Evolutionary conservation across 352 stramenopile genomes (phyloP).

Genomic region (Bremia lactucae): DNA sequence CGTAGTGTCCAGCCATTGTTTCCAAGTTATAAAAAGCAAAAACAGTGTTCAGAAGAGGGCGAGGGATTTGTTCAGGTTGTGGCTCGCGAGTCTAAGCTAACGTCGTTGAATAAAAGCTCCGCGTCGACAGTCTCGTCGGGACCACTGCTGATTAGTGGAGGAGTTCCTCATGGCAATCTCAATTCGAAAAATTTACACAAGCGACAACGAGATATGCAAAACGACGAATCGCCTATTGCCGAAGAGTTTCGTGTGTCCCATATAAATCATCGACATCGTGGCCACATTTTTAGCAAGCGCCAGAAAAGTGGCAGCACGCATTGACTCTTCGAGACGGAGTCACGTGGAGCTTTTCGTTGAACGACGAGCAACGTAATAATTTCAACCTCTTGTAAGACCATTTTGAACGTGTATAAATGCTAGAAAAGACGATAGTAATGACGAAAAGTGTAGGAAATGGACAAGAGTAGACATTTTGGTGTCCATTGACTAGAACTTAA

Average conservation of each 20-base stretch:
- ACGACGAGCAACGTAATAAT: conserved; percentile 22
- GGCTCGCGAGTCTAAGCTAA: conserved; percentile 27
- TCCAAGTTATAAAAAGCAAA: conserved; percentile 44
- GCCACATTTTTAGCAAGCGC: conserved; percentile 32
- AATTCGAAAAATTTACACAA: conserved; percentile 34
- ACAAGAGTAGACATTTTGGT: background rate
- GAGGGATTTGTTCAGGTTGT: conserved; percentile 30
- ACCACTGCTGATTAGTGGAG: conserved; percentile 5
- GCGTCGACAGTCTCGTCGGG: conserved; percentile 6
- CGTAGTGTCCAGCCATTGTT: conserved; percentile 27
- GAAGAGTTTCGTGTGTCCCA: conserved; percentile 26
- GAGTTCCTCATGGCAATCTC: conserved; percentile 7
- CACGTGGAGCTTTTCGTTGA: no score
- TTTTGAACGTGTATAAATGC: conserved; percentile 29
- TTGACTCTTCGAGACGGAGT: no score
- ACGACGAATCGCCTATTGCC: conserved; percentile 28
- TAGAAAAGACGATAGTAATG: conserved; percentile 17
- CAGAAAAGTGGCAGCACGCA: conserved; percentile 26
- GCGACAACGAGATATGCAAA: conserved; percentile 27
- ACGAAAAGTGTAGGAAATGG: conserved; percentile 15
- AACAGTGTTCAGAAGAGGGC: conserved; percentile 29
- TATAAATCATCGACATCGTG: conserved; percentile 24
- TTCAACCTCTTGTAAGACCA: conserved; percentile 21
- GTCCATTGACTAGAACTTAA: no score
- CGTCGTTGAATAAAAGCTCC: conserved; percentile 8